These are phyloP conservation scores for Paramarasmius palmivorus DNA, from an alignment of 1,284 basidiomycete genomes.

Conservation along the genomic window DNA sequence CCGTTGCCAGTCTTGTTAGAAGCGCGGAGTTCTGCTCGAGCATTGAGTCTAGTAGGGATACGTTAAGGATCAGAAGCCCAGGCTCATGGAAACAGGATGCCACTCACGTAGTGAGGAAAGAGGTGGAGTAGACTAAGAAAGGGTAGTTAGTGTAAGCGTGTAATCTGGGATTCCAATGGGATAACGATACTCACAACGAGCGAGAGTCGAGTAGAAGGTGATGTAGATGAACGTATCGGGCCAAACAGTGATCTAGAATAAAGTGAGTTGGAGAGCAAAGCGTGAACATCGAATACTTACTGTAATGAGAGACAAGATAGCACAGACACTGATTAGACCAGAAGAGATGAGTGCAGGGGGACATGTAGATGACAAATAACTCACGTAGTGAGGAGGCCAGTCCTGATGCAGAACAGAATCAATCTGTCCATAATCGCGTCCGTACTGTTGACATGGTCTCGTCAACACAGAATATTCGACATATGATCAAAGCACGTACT, in stretches of 20 bases:
- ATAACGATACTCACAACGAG: conserved; percentile 7
- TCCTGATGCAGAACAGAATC: conserved; percentile 9
- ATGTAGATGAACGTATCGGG: conserved; percentile 14
- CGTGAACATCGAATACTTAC: not conserved
- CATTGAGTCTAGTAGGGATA: conserved; percentile 10
- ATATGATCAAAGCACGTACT: not conserved
- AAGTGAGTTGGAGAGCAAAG: not conserved
- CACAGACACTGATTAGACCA: conserved; percentile 1
- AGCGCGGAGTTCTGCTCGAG: conserved; percentile 5
- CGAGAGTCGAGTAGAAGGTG: conserved; percentile 10
- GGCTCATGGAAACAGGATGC: not conserved
- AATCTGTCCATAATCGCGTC: conserved; percentile 9
- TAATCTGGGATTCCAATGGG: not conserved
- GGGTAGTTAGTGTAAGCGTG: not conserved
- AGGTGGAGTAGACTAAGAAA: conserved; percentile 11
- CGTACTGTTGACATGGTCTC: conserved; percentile 1
- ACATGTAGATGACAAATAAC: not conserved
- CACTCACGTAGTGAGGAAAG: conserved; percentile 10
- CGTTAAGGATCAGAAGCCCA: not conserved
- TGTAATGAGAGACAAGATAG: conserved; percentile 10
- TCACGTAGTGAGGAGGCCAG: conserved; percentile 11
- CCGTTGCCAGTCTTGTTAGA: not conserved
- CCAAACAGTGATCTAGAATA: conserved; percentile 9
- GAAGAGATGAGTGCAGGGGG: too few species aligned
- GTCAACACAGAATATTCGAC: not conserved